These are phyloP conservation scores for Gynandropsis gynandra DNA, from an alignment of 345 rosid species.

Conservation along the genomic window DNA sequence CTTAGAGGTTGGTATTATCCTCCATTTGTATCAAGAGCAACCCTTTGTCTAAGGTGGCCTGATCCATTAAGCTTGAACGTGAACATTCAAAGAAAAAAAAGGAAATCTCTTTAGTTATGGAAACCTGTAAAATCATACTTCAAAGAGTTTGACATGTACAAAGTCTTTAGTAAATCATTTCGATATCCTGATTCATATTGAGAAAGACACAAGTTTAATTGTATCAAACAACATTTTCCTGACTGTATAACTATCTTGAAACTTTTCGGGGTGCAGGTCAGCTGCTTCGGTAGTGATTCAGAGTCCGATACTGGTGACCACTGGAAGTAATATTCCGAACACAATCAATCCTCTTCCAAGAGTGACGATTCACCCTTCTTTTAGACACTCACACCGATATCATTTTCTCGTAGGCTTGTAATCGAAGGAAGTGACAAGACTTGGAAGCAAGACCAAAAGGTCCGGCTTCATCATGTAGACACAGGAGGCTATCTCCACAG, in stretches of 20 bases:
- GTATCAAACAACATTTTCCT: too few relatives aligned
- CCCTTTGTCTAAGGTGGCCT: not conserved
- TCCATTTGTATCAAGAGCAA: not conserved
- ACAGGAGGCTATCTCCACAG: constrained; percentile 92
- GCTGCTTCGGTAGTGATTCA: constrained; percentile 92
- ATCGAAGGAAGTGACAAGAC: constrained; percentile 91
- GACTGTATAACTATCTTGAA: too few relatives aligned
- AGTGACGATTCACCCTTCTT: not conserved
- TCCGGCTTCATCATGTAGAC: constrained; percentile 92
- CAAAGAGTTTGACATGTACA: too few relatives aligned
- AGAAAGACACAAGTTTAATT: too few relatives aligned
- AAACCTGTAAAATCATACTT: not conserved
- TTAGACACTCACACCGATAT: constrained; percentile 10
- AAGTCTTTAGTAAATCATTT: too few relatives aligned
- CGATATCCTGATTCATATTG: too few relatives aligned
- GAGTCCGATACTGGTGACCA: constrained; percentile 94
- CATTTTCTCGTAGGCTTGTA: constrained; percentile 45
- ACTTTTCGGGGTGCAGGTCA: constrained; percentile 43
- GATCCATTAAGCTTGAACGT: constrained; percentile 2
- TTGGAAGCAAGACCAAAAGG: constrained; percentile 90
- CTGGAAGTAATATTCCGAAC: constrained; percentile 60
- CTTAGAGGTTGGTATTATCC: constrained; percentile 59
- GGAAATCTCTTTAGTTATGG: not conserved
- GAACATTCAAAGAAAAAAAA: not conserved
- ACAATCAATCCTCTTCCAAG: constrained; percentile 9